These are phyloP conservation scores for Arabidopsis suecica DNA, from an alignment of 345 rosid genomes.

Conservation along the genomic window DNA sequence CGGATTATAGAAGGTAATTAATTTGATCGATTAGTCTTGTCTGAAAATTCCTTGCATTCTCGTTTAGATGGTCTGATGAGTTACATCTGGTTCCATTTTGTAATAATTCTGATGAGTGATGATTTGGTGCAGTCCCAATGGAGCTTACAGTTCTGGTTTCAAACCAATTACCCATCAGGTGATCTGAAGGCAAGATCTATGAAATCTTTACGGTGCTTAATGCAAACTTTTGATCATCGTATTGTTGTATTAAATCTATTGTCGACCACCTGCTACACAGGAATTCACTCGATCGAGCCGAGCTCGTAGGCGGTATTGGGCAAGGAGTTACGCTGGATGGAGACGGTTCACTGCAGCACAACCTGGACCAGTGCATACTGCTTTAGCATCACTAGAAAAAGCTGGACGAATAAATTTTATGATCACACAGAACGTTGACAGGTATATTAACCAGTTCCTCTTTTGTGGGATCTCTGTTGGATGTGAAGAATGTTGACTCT, in stretches of 20 bases:
- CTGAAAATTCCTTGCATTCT: neutral
- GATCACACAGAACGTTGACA: constrained; percentile 92
- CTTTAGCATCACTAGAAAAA: constrained; percentile 82
- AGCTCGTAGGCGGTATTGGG: constrained; percentile 90
- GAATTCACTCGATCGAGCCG: constrained; percentile 72
- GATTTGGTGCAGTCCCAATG: constrained; percentile 75
- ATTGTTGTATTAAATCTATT: neutral
- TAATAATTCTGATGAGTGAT: neutral
- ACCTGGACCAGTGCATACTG: constrained; percentile 74
- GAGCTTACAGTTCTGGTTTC: constrained; percentile 97
- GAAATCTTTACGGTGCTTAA: constrained; percentile 18
- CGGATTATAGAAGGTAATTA: constrained; percentile 90
- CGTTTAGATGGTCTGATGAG: neutral
- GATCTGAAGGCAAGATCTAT: constrained; percentile 67
- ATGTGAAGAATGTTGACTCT: constrained; percentile 11
- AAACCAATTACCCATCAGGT: constrained; percentile 97
- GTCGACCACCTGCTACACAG: constrained; percentile 45
- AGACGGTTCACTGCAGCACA: constrained; percentile 77
- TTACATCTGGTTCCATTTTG: constrained; percentile 6
- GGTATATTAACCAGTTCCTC: constrained; percentile 47
- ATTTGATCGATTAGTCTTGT: neutral
- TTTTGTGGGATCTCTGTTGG: constrained; percentile 28
- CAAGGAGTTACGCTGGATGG: constrained; percentile 98
- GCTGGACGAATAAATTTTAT: constrained; percentile 71
- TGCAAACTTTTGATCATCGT: neutral